phyloP scores from a whole-genome alignment of 768 basidiomycete genomes.

The Tephrocybe sp. region DNA sequence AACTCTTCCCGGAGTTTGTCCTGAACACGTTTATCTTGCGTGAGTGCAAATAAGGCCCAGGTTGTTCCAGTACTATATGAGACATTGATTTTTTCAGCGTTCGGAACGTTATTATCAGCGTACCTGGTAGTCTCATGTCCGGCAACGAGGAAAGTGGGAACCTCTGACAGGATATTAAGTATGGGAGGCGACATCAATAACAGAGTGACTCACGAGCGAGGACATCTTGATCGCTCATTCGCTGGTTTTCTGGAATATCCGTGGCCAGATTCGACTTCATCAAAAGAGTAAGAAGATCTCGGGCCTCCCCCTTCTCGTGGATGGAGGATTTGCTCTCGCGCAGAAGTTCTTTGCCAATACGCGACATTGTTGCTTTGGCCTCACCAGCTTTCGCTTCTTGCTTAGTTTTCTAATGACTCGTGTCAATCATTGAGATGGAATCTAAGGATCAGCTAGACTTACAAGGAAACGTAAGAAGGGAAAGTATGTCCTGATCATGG shows the following conservation, averaged over 20 bases:
- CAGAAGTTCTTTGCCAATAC: constrained; percentile 43
- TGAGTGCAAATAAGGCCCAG: constrained; percentile 63
- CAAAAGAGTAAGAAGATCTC: constrained; percentile 47
- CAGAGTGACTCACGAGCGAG: constrained; percentile 12
- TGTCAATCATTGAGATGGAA: neutral
- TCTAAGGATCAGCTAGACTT: constrained; percentile 8
- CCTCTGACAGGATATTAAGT: constrained; percentile 30
- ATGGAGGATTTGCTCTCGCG: constrained; percentile 38
- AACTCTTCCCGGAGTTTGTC: constrained; percentile 61
- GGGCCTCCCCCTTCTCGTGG: constrained; percentile 23
- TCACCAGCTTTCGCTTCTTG: constrained; percentile 15
- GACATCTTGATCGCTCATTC: constrained; percentile 20
- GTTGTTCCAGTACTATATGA: constrained; percentile 40
- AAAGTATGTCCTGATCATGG: constrained; percentile 26
- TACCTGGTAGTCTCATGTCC: constrained; percentile 50
- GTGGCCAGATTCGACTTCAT: constrained; percentile 55
- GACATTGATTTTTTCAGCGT: no score
- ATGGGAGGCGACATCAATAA: neutral
- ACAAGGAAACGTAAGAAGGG: constrained; percentile 36
- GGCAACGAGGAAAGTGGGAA: constrained; percentile 49
- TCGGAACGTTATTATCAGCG: neutral
- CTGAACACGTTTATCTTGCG: constrained; percentile 49
- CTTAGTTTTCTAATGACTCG: constrained; percentile 16
- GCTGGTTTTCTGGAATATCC: constrained; percentile 30
- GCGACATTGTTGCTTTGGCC: constrained; percentile 35